phyloP scores from a whole-genome alignment of 2,329 filamentous ascomycete genomes.

The Aspergillus sp. region DNA sequence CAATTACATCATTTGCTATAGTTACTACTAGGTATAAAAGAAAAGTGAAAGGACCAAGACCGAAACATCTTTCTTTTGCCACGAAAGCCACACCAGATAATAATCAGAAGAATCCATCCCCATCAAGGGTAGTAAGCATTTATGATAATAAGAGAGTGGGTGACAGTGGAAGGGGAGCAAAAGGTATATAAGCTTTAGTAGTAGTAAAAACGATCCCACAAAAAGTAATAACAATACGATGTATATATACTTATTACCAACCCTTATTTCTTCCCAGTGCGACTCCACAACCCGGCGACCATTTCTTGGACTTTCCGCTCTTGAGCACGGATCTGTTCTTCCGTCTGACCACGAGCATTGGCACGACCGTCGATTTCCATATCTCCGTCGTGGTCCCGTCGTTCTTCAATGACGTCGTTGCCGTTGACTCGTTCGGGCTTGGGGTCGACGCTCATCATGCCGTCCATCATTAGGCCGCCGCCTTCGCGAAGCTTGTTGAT shows the following conservation, averaged over 20 bases:
- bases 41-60: neutral
- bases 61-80: neutral
- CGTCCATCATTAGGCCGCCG: conserved; percentile 64
- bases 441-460: conserved; percentile 59
- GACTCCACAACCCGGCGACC: conserved; percentile 58
- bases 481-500: conserved; percentile 68
- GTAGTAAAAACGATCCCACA: neutral
- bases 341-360: conserved; percentile 62
- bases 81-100: neutral
- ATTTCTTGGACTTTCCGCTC: conserved; percentile 61
- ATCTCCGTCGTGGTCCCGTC: conserved; percentile 26
- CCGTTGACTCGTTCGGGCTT: conserved; percentile 50
- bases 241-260: neutral
- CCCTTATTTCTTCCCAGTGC: conserved; percentile 11
- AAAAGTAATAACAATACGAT: neutral
- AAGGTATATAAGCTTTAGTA: neutral
- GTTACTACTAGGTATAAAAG: neutral
- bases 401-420: conserved; percentile 44
- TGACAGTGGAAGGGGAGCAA: neutral
- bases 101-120: neutral
- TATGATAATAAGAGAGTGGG: neutral
- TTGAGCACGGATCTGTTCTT: conserved; percentile 63
- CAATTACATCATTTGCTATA: too few relatives aligned
- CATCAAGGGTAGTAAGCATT: neutral
- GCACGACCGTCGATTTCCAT: conserved; percentile 62